Percentiles rank a stretch among this genome's conserved stretches.
Evolutionary conservation across 2,329 filamentous ascomycete genomes (phyloP).

Genomic region (Paecilomyces formosus): DNA sequence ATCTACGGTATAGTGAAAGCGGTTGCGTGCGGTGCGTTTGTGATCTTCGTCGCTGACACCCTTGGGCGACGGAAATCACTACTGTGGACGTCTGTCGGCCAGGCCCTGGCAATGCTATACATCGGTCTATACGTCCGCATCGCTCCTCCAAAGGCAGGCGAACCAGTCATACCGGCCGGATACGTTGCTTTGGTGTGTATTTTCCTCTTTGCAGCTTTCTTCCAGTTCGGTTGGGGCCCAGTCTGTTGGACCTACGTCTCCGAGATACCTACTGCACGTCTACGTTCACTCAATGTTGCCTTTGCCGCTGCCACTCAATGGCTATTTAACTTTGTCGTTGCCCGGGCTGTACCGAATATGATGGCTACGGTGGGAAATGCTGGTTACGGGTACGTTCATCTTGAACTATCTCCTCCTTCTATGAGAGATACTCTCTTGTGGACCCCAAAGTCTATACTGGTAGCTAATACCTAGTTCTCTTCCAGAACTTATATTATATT

Average conservation of each 20-base stretch:
- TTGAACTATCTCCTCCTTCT: neutral
- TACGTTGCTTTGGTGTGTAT: slow-evolving; percentile 63
- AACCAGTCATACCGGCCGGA: slow-evolving; percentile 52
- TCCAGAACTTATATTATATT: slow-evolving; percentile 6
- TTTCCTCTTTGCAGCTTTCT: slow-evolving; percentile 61
- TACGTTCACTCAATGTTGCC: slow-evolving; percentile 59
- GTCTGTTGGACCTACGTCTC: slow-evolving; percentile 64
- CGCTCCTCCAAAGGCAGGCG: slow-evolving; percentile 37
- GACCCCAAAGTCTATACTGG: neutral
- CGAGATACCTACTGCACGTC: slow-evolving; percentile 60
- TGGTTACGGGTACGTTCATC: slow-evolving; percentile 3
- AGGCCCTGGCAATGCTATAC: slow-evolving; percentile 59
- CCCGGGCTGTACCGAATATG: slow-evolving; percentile 59
- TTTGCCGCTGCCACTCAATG: slow-evolving; percentile 61
- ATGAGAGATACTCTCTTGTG: neutral
- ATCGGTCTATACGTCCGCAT: slow-evolving; percentile 63
- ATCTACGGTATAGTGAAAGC: slow-evolving; percentile 69
- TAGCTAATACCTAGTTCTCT: neutral
- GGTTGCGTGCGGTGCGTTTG: slow-evolving; percentile 54
- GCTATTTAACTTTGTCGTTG: slow-evolving; percentile 66
- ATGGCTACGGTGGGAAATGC: slow-evolving; percentile 5
- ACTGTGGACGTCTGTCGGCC: slow-evolving; percentile 57
- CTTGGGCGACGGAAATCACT: slow-evolving; percentile 58
- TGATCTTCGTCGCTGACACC: slow-evolving; percentile 61
- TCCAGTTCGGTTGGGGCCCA: slow-evolving; percentile 61